Conservation (phyloP, 352 stramenopile genomes). For the Globisporangium uncinulatum region DNA sequence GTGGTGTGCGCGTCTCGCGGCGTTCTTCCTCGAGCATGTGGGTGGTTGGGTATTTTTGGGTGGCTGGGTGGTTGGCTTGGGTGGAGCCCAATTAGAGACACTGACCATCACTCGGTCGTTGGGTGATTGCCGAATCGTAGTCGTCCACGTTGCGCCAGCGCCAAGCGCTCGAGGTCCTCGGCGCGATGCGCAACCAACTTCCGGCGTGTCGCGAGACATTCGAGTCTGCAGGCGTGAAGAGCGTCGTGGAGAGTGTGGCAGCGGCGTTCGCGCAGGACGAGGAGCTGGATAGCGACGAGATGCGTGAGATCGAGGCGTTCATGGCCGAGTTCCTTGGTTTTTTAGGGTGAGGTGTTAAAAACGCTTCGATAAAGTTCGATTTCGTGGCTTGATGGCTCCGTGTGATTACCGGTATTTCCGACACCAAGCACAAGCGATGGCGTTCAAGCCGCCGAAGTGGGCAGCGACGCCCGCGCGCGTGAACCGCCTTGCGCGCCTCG, state of each 20-base stretch:
- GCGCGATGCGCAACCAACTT: slow-evolving; percentile 57
- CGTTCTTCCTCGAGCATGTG: slow-evolving; percentile 49
- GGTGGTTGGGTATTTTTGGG: slow-evolving; percentile 1
- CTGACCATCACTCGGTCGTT: slow-evolving; percentile 1
- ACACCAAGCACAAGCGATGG: not conserved
- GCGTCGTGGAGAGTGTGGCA: slow-evolving; percentile 26
- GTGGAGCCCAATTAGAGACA: not conserved
- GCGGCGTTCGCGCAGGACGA: slow-evolving; percentile 20
- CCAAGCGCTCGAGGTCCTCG: slow-evolving; percentile 48
- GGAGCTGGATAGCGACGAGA: slow-evolving; percentile 44
- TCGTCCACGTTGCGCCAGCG: slow-evolving; percentile 28
- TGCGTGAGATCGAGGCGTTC: slow-evolving; percentile 42
- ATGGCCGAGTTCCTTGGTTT: slow-evolving; percentile 29
- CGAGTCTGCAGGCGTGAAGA: slow-evolving; percentile 29
- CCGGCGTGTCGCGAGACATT: slow-evolving; percentile 43
- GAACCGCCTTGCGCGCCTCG: slow-evolving; percentile 41
- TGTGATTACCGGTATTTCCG: too few species aligned
- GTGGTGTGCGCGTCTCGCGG: slow-evolving; percentile 53
- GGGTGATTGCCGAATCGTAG: slow-evolving; percentile 12
- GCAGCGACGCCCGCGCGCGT: slow-evolving; percentile 30
- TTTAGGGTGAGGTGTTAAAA: not conserved
- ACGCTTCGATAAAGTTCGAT: too few species aligned
- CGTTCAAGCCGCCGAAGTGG: slow-evolving; percentile 28
- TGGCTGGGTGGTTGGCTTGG: not conserved
- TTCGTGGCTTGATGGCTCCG: too few species aligned